These are phyloP conservation scores for Taiozyma sp. DNA, from an alignment of 1,139 yeast species.

Conservation along the genomic window DNA sequence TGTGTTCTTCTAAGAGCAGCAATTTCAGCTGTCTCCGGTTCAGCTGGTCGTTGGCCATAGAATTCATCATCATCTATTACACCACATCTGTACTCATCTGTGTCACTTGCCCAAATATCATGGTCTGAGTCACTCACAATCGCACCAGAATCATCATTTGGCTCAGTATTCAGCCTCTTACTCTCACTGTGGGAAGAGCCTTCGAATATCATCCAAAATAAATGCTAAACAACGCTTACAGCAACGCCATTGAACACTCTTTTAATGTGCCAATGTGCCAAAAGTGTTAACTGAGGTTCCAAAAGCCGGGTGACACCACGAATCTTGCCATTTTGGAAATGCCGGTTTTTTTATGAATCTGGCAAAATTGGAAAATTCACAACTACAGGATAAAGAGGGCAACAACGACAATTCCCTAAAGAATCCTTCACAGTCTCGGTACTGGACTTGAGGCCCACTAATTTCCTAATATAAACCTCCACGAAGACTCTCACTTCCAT, in stretches of 20 bases:
- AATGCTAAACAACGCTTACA: neutral
- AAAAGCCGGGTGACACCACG: neutral
- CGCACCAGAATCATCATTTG: neutral
- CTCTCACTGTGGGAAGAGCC: neutral
- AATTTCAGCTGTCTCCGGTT: constrained; percentile 22
- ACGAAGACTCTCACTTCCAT: neutral
- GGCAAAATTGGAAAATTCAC: neutral
- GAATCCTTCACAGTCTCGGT: neutral
- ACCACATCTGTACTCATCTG: constrained; percentile 13
- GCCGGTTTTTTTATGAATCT: neutral
- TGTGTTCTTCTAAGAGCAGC: constrained; percentile 55
- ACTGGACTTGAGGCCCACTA: neutral
- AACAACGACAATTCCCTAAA: neutral
- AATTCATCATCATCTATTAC: constrained; percentile 15
- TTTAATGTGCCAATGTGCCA: neutral
- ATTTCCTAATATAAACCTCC: neutral
- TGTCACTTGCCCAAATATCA: constrained; percentile 43
- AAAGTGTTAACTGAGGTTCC: neutral
- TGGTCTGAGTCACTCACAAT: constrained; percentile 12
- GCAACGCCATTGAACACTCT: neutral
- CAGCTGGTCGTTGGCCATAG: constrained; percentile 15
- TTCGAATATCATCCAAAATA: neutral
- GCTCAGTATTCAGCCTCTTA: neutral
- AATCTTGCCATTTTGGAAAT: neutral
- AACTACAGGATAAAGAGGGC: neutral